Base-by-base conservation (phyloP, 768 basidiomycete species). In the Mycena kentingensis region DNA sequence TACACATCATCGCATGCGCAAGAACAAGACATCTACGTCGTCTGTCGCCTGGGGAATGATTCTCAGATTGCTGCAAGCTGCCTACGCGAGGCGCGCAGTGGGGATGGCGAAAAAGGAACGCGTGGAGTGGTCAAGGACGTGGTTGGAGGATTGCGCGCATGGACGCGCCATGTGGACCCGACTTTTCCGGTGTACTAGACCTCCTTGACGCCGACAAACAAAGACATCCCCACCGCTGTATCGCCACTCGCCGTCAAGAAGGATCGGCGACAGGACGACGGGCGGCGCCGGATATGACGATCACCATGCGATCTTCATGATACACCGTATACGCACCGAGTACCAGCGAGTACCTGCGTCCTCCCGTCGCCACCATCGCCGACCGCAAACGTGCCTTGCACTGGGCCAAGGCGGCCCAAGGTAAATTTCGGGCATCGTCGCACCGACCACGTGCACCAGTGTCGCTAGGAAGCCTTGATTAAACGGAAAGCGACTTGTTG, bases 1-100 rank as follows among this genome's bases (percentile, higher is more conserved):
- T 67, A 74, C 47, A 44, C 83, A n/a, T 62, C 72, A 5, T 32
- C 57, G 3, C n/a, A n/a, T n/a, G n/a, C n/a, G n/a, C n/a, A n/a
- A n/a, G 57, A 63, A 34, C 42, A 58, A 10, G 67, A 73, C 8
- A 73, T 73, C 5, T 84, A 84, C 54, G 72, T 97, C 16, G 69
- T 97, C 24, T 98, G 95, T 69, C 80, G 92, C 26, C 74, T 93
- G 19, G 95, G 96, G 4, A 98, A 98, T 63, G 96, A 98, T 67
- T 96, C 93, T 1, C 90, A 93, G 66, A 79, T 91, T 18, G 96
- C 94, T 26, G 93, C 84, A 0, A 75, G 83, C 29, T 83, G 84
- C 5, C 63, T 92, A 18, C 68, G 79, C 50, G 63, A 62, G 7
- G 61, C 64, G 42, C 61, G 55, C 19, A 67, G 63, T 39, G 60